A percentile compares a stretch with the other conserved stretches of the same genome.
phyloP scores from a whole-genome alignment of 2,329 filamentous ascomycete genomes.

The Colletotrichum neosansevieriae region DNA sequence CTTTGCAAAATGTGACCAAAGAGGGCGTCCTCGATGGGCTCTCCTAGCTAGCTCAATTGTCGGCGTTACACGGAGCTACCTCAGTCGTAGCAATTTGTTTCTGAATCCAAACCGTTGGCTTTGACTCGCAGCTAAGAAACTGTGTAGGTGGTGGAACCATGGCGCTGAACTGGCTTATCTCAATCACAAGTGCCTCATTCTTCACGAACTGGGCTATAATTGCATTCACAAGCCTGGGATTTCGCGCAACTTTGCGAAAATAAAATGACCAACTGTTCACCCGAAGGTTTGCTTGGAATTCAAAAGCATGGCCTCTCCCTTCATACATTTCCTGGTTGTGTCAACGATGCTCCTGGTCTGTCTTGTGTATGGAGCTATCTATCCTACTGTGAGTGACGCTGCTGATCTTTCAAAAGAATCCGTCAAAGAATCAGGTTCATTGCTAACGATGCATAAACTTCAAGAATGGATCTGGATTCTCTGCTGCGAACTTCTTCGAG shows the following conservation, averaged over 20 bases:
- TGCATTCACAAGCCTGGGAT: constrained; percentile 3
- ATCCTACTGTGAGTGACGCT: background rate
- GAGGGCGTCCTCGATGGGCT: constrained; percentile 4
- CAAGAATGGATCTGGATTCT: background rate
- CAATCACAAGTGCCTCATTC: constrained; percentile 1
- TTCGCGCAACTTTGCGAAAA: background rate
- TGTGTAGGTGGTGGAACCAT: constrained; percentile 1
- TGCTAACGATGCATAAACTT: no score
- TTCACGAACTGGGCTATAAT: constrained; percentile 4
- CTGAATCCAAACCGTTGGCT: no score
- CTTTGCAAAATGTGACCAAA: background rate
- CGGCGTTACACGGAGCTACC: background rate
- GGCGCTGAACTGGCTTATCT: constrained; percentile 12
- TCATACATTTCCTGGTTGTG: background rate
- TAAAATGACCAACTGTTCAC: background rate
- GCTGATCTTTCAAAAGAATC: background rate
- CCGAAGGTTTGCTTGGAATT: background rate
- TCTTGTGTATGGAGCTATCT: background rate
- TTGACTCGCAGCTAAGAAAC: background rate
- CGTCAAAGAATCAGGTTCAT: no score
- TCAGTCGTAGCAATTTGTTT: background rate
- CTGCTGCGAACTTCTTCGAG: constrained; percentile 4
- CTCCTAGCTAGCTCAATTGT: background rate
- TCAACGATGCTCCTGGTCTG: background rate
- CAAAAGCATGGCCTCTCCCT: background rate